Conservation (phyloP, 2,329 filamentous ascomycete species). For the Orbilia javanica region DNA sequence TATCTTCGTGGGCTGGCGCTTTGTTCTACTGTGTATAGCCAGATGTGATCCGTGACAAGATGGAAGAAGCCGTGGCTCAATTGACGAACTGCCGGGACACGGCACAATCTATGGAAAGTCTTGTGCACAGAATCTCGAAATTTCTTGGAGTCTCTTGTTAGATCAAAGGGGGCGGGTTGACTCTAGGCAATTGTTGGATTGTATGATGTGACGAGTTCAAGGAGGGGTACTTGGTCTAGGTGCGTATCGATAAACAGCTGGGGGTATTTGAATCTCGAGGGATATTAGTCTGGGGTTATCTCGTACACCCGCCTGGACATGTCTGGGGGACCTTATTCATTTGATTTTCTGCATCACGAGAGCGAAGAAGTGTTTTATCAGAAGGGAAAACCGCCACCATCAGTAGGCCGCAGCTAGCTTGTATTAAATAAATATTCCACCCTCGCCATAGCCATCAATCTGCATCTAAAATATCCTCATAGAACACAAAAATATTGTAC, state of each 20-base stretch:
- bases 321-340: too few relatives aligned
- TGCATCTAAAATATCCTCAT: constrained; percentile 26
- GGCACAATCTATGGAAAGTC: constrained; percentile 2
- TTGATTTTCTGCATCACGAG: not conserved
- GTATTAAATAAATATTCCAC: constrained; percentile 17
- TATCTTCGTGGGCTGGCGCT: not conserved
- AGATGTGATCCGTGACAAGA: not conserved
- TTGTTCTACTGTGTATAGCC: not conserved
- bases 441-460: constrained; percentile 6
- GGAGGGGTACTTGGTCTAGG: not conserved
- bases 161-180: too few relatives aligned
- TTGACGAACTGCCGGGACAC: constrained; percentile 5
- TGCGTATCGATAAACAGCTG: too few relatives aligned
- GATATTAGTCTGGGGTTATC: too few relatives aligned
- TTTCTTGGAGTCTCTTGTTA: not conserved
- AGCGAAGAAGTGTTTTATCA: not conserved
- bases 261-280: not conserved
- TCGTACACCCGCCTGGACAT: too few relatives aligned
- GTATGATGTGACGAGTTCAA: not conserved
- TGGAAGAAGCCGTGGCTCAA: constrained; percentile 44
- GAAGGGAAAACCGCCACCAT: not conserved
- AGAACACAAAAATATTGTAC: constrained; percentile 42
- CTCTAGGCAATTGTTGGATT: too few relatives aligned
- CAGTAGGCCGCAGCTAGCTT: not conserved
- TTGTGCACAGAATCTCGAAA: not conserved